Percentiles rank a stretch among this genome's conserved stretches.
phyloP scores from a whole-genome alignment of 257 asterid genomes.

The Primulina huaijiensis region DNA sequence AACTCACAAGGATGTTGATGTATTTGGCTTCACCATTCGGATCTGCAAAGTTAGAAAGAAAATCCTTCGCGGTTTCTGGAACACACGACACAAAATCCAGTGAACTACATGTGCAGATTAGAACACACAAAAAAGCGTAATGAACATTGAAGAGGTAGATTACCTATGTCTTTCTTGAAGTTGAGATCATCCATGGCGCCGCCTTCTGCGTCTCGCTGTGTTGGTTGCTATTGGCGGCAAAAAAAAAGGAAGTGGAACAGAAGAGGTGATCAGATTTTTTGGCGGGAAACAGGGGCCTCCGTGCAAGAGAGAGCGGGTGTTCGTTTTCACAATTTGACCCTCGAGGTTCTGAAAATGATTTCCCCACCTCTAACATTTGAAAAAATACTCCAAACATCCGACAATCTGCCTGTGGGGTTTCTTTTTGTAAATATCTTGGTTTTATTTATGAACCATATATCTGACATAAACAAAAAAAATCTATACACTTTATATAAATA shows the following conservation, averaged over 20 bases:
- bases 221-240: background rate
- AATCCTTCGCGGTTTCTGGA: conserved; percentile 73
- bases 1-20: conserved; percentile 64
- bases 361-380: background rate
- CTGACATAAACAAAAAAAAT: too few species aligned
- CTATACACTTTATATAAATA: too few species aligned
- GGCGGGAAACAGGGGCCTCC: background rate
- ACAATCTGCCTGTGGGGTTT: too few species aligned
- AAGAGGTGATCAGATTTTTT: background rate
- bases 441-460: too few species aligned
- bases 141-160: conserved; percentile 4
- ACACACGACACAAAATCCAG: background rate
- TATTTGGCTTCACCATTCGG: conserved; percentile 71
- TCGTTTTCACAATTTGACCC: too few species aligned
- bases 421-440: too few species aligned
- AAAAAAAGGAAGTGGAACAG: too few species aligned
- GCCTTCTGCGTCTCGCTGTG: conserved; percentile 11
- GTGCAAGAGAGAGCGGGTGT: too few species aligned
- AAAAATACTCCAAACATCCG: too few species aligned
- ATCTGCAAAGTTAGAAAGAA: conserved; percentile 68
- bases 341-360: too few species aligned
- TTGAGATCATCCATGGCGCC: conserved; percentile 55
- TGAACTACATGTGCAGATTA: conserved; percentile 2
- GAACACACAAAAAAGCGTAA: background rate
- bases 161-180: conserved; percentile 69